Evolutionary conservation across 192 early-diverging fungal species (phyloP).

Genomic region (Thamnidium elegans): DNA sequence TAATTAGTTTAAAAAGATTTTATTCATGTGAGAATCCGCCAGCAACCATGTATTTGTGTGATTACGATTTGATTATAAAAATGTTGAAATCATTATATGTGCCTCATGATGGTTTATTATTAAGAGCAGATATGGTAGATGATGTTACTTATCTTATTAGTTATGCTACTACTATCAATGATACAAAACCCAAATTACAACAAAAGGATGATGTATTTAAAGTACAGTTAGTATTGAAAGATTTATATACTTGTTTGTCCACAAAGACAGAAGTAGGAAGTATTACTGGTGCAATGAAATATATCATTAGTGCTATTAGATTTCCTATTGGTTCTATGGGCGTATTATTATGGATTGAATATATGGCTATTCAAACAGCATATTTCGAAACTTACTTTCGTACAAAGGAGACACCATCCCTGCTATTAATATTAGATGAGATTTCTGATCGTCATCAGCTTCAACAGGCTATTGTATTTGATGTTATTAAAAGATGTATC

Average conservation of each 20-base stretch:
- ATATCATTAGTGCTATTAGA: slow-evolving; percentile 15
- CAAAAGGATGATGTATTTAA: slow-evolving; percentile 2
- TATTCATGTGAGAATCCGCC: slow-evolving; percentile 34
- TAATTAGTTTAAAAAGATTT: slow-evolving; percentile 39
- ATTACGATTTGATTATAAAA: slow-evolving; percentile 40
- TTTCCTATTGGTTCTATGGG: slow-evolving; percentile 56
- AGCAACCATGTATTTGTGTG: slow-evolving; percentile 36
- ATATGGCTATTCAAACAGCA: slow-evolving; percentile 56
- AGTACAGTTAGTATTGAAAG: slow-evolving; percentile 1
- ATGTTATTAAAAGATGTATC: slow-evolving; percentile 56
- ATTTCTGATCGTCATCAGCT: slow-evolving; percentile 71
- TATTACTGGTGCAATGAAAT: slow-evolving; percentile 19
- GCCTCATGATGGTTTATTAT: slow-evolving; percentile 39
- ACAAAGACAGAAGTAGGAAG: slow-evolving; percentile 14
- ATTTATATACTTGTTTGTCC: background rate
- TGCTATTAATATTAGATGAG: slow-evolving; percentile 71
- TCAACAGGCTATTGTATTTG: slow-evolving; percentile 63
- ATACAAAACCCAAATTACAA: slow-evolving; percentile 24
- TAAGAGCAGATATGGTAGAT: slow-evolving; percentile 54
- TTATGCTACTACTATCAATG: slow-evolving; percentile 46
- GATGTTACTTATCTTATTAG: slow-evolving; percentile 51
- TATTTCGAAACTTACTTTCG: slow-evolving; percentile 74
- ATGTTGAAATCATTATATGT: slow-evolving; percentile 50
- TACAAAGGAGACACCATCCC: slow-evolving; percentile 54
- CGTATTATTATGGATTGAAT: slow-evolving; percentile 60